Evolutionary conservation across 163 green algal genomes (phyloP).

Genomic region (Chlorella variabilis): DNA sequence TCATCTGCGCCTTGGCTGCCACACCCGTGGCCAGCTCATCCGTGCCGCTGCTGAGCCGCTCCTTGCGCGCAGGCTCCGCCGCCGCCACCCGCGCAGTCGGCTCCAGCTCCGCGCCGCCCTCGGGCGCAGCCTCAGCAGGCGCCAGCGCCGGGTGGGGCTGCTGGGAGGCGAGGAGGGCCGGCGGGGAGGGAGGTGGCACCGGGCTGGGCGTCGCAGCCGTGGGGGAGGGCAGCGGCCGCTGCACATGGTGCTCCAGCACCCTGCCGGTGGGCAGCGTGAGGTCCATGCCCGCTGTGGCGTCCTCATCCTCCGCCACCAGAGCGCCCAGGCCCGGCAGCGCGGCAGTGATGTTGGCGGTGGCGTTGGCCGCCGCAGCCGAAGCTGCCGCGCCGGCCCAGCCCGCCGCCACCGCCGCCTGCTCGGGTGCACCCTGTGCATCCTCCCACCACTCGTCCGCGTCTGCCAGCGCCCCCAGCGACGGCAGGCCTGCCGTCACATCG

Average conservation of each 20-base stretch:
- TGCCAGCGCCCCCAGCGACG: conserved; percentile 41
- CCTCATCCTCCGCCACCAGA: conserved; percentile 80
- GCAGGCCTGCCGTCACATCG: conserved; percentile 27
- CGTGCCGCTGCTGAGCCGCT: background rate
- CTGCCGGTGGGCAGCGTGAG: conserved; percentile 29
- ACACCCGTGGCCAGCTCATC: conserved; percentile 24
- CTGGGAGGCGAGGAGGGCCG: background rate
- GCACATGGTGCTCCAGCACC: conserved; percentile 23
- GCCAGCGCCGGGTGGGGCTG: background rate
- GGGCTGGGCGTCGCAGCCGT: background rate
- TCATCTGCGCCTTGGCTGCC: conserved; percentile 44
- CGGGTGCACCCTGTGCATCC: background rate
- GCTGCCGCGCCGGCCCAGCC: background rate
- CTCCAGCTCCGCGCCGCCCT: background rate
- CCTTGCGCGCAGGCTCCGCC: background rate
- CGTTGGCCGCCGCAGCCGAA: conserved; percentile 12
- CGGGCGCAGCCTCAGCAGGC: background rate
- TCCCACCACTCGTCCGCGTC: conserved; percentile 36
- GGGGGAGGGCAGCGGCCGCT: background rate
- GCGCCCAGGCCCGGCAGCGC: conserved; percentile 70
- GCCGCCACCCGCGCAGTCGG: background rate
- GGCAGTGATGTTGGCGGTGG: conserved; percentile 76
- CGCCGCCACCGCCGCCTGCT: background rate
- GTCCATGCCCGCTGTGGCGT: conserved; percentile 42
- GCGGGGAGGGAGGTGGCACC: background rate